phyloP scores from a whole-genome alignment of 805 yeast species.

The Teunomyces atbi region DNA sequence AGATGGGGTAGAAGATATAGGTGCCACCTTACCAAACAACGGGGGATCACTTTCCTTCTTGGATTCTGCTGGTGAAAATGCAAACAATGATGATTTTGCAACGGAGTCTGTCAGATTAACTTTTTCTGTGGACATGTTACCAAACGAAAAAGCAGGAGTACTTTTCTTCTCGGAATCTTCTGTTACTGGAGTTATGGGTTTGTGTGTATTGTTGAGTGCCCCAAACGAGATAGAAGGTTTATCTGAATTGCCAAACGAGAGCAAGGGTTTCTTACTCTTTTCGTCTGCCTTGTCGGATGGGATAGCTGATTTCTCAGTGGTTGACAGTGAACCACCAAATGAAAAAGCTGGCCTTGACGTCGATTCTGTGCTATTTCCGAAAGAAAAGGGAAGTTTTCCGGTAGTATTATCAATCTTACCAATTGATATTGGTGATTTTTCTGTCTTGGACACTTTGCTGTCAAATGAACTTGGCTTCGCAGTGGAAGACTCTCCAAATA shows the following conservation, averaged over 20 bases:
- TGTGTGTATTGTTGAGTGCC: constrained; percentile 10
- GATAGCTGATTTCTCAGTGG: neutral
- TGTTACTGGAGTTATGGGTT: constrained; percentile 1
- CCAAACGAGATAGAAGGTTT: constrained; percentile 12
- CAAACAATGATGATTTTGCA: neutral
- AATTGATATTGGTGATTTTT: neutral
- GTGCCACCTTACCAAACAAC: neutral
- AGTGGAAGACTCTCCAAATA: neutral
- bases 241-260: constrained; percentile 17
- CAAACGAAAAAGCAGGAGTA: constrained; percentile 15
- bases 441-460: neutral
- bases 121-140: constrained; percentile 6
- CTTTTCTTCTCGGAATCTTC: constrained; percentile 2
- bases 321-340: constrained; percentile 2
- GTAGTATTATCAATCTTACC: constrained; percentile 5
- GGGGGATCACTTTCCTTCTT: neutral
- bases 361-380: constrained; percentile 3
- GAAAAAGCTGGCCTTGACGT: neutral
- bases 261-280: constrained; percentile 8
- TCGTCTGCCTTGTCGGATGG: neutral
- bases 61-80: neutral
- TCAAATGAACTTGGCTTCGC: neutral
- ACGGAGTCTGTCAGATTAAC: neutral
- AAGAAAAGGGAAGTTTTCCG: constrained; percentile 12
- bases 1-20: neutral